Evolutionary conservation across 345 rosid species (phyloP), one percentile per base, ranked within the genome.

Genomic region (Rhizophora mangle): DNA sequence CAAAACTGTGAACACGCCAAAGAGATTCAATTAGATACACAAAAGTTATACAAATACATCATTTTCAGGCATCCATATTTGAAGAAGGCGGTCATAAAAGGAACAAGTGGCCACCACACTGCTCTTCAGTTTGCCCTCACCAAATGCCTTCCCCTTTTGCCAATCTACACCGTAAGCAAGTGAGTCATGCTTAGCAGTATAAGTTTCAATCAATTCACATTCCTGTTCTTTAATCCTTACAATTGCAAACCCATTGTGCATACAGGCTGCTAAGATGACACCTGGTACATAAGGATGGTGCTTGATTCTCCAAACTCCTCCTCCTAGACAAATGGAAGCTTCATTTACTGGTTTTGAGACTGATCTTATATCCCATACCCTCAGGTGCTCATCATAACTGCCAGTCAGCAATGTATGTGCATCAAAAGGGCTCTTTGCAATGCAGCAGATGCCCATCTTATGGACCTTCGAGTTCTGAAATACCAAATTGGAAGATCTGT

Each of bases 151-250:
- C 49, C 82, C 86, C 73, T 73, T 83, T 31, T 87, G 94, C 98
- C 98, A 92, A 81, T 90, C 98, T 31, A 86, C 96, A 51, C 96
- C 98, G 34, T 94, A 91, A 6, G 93, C 96, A 69, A 94, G 90
- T 10, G 96, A 88, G 19, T 74, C 82, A 15, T 89, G 96, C 70
- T 84, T 79, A 26, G 46, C 46, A 39, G 62, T 37, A 80, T 80
- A 87, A 60, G 77, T 84, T 82, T 92, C 98, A 54, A 86, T 26
- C 7, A 86, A 78, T 82, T 84, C 82, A 77, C 77, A 73, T 46
- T 83, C 67, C 79, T 71, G 86, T 30, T 77, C 84, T 49, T 64
- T 71, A 69, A 82, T 73, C 47, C 84, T 86, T 8, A 78, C 82
- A n/a, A 92, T 63, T 16, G 88, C 85, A 72, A 90, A 87, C 47